Conservation (phyloP, 2,329 filamentous ascomycete genomes). For the Trichoderma breve region DNA sequence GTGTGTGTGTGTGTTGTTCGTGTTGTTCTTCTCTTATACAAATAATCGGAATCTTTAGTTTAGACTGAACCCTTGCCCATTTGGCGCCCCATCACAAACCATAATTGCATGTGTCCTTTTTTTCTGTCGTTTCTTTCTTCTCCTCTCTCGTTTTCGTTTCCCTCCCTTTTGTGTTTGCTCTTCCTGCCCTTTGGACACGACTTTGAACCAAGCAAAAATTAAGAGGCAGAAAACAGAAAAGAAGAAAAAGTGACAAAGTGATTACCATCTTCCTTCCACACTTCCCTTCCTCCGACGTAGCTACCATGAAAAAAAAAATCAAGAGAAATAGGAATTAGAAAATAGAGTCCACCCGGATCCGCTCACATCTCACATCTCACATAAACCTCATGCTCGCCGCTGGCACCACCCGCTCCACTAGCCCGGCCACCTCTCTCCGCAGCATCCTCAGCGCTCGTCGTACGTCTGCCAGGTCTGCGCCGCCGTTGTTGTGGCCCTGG, state of each 20-base stretch:
- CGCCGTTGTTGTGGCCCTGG: constrained; percentile 44
- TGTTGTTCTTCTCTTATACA: constrained; percentile 15
- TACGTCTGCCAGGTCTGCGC: constrained; percentile 45
- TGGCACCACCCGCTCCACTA: constrained; percentile 44
- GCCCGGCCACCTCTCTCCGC: constrained; percentile 44
- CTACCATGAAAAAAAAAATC: not conserved
- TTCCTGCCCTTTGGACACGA: not conserved
- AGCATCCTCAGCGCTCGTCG: constrained; percentile 43
- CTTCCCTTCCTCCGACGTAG: constrained; percentile 6
- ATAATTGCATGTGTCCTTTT: constrained; percentile 12
- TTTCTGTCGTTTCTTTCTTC: constrained; percentile 22
- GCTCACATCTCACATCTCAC: constrained; percentile 30
- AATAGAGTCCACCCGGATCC: constrained; percentile 6
- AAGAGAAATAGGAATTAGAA: not conserved
- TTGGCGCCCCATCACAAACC: constrained; percentile 22
- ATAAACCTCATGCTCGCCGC: constrained; percentile 46
- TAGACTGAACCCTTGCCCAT: constrained; percentile 19
- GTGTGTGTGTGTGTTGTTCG: not conserved
- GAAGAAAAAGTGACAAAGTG: not conserved
- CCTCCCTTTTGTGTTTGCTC: not conserved
- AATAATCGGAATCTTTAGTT: constrained; percentile 12
- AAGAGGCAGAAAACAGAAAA: not conserved
- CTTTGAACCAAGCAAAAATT: not conserved
- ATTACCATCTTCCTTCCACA: constrained; percentile 2
- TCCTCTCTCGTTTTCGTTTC: constrained; percentile 11